These are phyloP conservation scores for Trifolium subterraneum DNA, from an alignment of 306 rosid species.

Conservation along the genomic window DNA sequence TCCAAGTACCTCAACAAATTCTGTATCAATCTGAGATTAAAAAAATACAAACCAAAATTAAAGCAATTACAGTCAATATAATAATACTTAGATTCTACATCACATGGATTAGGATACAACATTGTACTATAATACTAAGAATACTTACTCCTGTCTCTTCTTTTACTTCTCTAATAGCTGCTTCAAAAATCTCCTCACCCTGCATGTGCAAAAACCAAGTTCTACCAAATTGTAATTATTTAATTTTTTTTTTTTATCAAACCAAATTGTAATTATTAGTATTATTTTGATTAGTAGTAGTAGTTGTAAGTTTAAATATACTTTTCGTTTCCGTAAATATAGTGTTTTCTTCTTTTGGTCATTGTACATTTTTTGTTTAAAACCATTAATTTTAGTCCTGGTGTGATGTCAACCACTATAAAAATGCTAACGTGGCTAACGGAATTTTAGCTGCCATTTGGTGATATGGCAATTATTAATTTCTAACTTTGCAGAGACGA, in stretches of 20 bases:
- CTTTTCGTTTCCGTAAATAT: too few relatives aligned
- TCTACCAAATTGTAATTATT: conserved; percentile 20
- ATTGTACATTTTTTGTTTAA: too few relatives aligned
- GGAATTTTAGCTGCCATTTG: too few relatives aligned
- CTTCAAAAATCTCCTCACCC: conserved; percentile 58
- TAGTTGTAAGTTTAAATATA: too few relatives aligned
- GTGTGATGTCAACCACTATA: too few relatives aligned
- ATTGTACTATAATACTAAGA: conserved; percentile 11
- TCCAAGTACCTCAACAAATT: conserved; percentile 57
- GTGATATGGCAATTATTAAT: too few relatives aligned
- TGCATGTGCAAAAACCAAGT: conserved; percentile 34
- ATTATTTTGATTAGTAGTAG: neutral
- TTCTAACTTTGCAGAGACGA: too few relatives aligned
- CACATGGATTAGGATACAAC: conserved; percentile 13
- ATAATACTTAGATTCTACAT: too few relatives aligned
- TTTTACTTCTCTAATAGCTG: conserved; percentile 64
- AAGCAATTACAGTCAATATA: conserved; percentile 16
- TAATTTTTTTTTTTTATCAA: too few relatives aligned
- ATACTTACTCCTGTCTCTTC: conserved; percentile 68
- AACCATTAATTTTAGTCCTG: too few relatives aligned
- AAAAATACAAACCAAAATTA: conserved; percentile 5
- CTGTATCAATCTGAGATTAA: conserved; percentile 55
- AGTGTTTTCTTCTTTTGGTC: too few relatives aligned
- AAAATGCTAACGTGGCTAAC: too few relatives aligned
- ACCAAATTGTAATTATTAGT: neutral